Conservation (phyloP, 2,329 filamentous ascomycete species). For the Penicillium hordei region DNA sequence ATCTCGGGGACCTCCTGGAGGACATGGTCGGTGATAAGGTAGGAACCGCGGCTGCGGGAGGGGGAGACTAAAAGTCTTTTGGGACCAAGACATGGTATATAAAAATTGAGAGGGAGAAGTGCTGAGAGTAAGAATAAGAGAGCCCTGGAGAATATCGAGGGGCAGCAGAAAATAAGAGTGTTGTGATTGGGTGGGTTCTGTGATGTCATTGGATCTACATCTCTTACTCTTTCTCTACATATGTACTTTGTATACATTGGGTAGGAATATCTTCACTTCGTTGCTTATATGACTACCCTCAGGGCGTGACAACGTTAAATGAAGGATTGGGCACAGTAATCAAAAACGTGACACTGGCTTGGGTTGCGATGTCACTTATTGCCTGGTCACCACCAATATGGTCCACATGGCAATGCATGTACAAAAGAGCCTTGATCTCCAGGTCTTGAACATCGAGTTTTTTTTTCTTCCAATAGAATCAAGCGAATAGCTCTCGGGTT, state of each 20-base stretch:
- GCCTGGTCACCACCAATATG: no score
- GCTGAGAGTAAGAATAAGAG: slow-evolving; percentile 21
- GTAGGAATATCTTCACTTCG: neutral
- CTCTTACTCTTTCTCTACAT: neutral
- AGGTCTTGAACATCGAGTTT: no score
- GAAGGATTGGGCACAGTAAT: neutral
- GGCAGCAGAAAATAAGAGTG: slow-evolving; percentile 45
- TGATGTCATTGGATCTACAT: slow-evolving; percentile 32
- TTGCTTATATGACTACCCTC: neutral
- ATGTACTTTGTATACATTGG: neutral
- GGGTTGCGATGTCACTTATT: no score
- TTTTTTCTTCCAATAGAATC: no score
- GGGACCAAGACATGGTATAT: slow-evolving; percentile 65
- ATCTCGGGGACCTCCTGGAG: slow-evolving; percentile 74
- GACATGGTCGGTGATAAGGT: slow-evolving; percentile 82
- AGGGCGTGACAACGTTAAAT: neutral
- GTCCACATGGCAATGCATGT: no score
- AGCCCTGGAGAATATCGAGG: neutral
- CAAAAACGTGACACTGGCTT: no score
- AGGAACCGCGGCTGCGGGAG: slow-evolving; percentile 73
- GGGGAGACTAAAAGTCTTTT: slow-evolving; percentile 85
- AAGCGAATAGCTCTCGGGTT: no score
- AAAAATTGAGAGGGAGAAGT: slow-evolving; percentile 13
- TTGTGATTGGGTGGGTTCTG: slow-evolving; percentile 46
- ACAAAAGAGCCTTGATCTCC: no score